Base-by-base conservation (phyloP, 306 rosid species). In the Lagenaria siceraria region DNA sequence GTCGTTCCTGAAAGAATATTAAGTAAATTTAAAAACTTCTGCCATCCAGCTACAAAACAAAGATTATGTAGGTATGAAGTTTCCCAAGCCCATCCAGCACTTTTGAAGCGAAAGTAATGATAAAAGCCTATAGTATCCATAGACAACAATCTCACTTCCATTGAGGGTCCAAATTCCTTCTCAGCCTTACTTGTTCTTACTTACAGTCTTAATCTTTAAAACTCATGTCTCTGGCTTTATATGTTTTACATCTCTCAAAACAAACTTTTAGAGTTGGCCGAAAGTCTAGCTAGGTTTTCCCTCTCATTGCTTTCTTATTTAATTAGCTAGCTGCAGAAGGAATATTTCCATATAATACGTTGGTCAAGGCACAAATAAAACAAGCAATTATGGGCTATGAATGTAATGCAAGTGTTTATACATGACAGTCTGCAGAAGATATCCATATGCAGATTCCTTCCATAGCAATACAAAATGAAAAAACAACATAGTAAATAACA, bases 1-100 rank as follows among this genome's bases (percentile, higher is more conserved):
- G 98, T 59, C 98, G 97, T 81, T 92, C 98, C 98, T 95, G 89
- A 81, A 79, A 78, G 56, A 52, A 74, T 40, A 83, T 46, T 66
- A 83, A 77, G 70, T 54, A 75, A 49, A 72, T 59, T 36, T 82
- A 43, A 29, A 83, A 40, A 51, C 65, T 59, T 73, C 54, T 18
- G 19, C 65, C 19, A 29, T 33, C 64, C 51, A 54, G 53, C 14
- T 1, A 54, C 63, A 18, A 55, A 27, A 51, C 1, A 73, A 27
- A 51, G 6, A 17, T 51, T 29, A 35, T 15, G 40, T 25, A 71
- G 42, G 58, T 4, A 15, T 6, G 0, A 9, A 8, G 59, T 51
- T 73, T 29, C 29, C 62, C 43, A 31, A 51, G 27, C 77, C 27
- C 59, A 9, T 27, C 76, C 18, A 17, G 46, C 43, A 29, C 9